Base-by-base conservation (phyloP, 441 rosid species). In the Sinapis alba region DNA sequence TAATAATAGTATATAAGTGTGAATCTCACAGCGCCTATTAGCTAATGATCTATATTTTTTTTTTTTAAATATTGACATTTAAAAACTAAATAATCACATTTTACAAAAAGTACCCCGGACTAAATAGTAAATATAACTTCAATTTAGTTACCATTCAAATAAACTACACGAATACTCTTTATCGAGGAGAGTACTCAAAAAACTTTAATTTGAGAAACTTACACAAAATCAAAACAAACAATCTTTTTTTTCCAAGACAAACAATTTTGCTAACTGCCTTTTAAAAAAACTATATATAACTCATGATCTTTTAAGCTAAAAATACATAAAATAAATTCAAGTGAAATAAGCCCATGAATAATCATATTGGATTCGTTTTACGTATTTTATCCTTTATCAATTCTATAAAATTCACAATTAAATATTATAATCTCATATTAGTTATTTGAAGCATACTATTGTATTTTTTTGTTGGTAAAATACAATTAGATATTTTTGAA, bases 1-100 rank as follows among this genome's bases (percentile, higher is more conserved):
- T 60, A 19, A 23, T 30, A 23, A 23, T 23, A 23, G 13, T 38
- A 58, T 24, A 53, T 24, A 26, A 20, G 43, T 30, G 8, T 62
- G 61, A 20, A 62, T 62, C 36, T 47, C 50, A 30, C 57, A 69
- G 65, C 57, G n/a, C 23, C 15, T 38, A 41, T 41, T 56, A 10
- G 72, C 23, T 68, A 19, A 7, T 21, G 54, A 67, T 50, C 34
- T 16, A 28, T 59, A 32, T 60, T n/a, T n/a, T n/a, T n/a, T n/a
- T n/a, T n/a, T n/a, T n/a, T n/a, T n/a, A n/a, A n/a, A n/a, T n/a
- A n/a, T 24, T 9, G 32, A 30, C 6, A 9, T 30, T 30, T 2
- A 62, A 5, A 62, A 19, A 61, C 16, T 3, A 11, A 36, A 10
- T 36, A 23, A 2, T n/a, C n/a, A n/a, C n/a, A n/a, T n/a, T n/a